phyloP scores from a whole-genome alignment of 208 protist species.

The Trypanosoma theileri region DNA sequence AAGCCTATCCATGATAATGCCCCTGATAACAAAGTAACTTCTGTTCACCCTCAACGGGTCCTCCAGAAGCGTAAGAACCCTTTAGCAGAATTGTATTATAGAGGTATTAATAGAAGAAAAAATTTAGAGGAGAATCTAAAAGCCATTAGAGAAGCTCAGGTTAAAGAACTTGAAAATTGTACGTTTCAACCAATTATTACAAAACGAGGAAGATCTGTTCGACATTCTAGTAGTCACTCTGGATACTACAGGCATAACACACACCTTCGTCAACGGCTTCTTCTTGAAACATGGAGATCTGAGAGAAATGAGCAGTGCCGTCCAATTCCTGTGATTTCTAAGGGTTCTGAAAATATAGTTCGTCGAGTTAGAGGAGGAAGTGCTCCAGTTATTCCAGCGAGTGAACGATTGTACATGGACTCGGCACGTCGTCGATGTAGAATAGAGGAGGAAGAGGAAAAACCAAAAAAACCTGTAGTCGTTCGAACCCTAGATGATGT shows the following conservation, averaged over 20 bases:
- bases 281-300: conserved; percentile 47
- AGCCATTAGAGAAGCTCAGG: conserved; percentile 20
- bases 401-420: conserved; percentile 55
- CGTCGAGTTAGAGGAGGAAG: conserved; percentile 34
- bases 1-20: neutral
- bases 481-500: conserved; percentile 37
- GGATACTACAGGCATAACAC: conserved; percentile 11
- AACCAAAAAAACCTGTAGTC: neutral
- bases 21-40: neutral
- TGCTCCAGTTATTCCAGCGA: conserved; percentile 28
- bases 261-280: conserved; percentile 39
- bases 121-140: conserved; percentile 26
- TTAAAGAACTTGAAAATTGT: conserved; percentile 28
- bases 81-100: conserved; percentile 28
- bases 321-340: conserved; percentile 42
- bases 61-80: neutral
- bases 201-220: conserved; percentile 20
- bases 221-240: conserved; percentile 14
- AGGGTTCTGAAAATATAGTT: conserved; percentile 46
- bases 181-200: conserved; percentile 61
- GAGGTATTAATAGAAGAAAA: conserved; percentile 19
- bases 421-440: conserved; percentile 26
- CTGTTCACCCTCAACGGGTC: neutral
- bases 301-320: conserved; percentile 26
- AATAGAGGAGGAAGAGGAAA: conserved; percentile 14